These are phyloP conservation scores for Aspergillus sp. DNA, from an alignment of 2,329 filamentous ascomycete species.

Conservation along the genomic window DNA sequence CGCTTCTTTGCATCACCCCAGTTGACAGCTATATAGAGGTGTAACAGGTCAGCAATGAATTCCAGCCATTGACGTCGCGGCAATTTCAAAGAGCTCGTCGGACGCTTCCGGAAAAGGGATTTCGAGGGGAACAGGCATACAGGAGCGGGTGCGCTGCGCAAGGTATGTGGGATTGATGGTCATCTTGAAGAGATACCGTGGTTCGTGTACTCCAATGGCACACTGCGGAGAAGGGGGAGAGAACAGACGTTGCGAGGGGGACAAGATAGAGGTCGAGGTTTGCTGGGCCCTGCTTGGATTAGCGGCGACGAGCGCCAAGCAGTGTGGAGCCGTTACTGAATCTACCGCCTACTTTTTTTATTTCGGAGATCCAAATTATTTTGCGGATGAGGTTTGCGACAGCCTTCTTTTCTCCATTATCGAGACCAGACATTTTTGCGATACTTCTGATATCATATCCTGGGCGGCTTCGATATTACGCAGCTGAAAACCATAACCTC, in stretches of 20 bases:
- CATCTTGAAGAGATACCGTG: conserved; percentile 58
- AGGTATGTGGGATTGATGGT: conserved; percentile 93
- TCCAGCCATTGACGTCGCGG: conserved; percentile 27
- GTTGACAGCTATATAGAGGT: conserved; percentile 69
- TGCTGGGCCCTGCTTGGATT: conserved; percentile 15
- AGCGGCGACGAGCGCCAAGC: not conserved
- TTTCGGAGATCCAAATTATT: conserved; percentile 1
- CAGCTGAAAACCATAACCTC: not conserved
- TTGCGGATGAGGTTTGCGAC: conserved; percentile 1
- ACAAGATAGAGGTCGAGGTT: conserved; percentile 25
- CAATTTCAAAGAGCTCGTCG: conserved; percentile 30
- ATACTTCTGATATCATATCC: not conserved
- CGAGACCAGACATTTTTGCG: not conserved
- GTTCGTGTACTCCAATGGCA: conserved; percentile 18
- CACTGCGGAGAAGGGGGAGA: conserved; percentile 14
- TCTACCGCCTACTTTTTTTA: conserved; percentile 13
- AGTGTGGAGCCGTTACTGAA: not conserved
- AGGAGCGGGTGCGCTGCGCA: conserved; percentile 77
- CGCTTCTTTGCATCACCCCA: conserved; percentile 86
- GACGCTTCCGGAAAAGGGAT: conserved; percentile 20
- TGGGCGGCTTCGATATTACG: not conserved
- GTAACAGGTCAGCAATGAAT: conserved; percentile 30
- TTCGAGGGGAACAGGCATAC: conserved; percentile 55
- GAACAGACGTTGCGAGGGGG: conserved; percentile 14
- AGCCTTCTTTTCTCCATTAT: not conserved